Evolutionary conservation across 345 rosid species (phyloP).

Genomic region (Linum lewisii): DNA sequence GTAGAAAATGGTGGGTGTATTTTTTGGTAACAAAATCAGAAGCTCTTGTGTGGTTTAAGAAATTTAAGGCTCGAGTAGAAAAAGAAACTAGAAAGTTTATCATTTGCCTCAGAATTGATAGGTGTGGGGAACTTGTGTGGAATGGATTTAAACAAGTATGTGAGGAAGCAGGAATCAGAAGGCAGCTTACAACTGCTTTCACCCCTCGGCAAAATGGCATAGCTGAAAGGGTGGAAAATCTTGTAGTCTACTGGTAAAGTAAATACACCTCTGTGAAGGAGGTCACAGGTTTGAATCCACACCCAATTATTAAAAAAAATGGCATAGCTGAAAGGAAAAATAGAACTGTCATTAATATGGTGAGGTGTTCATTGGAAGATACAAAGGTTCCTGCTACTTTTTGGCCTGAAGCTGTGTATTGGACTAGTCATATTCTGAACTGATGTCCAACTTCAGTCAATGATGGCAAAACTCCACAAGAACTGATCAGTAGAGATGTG

Average conservation of each 20-base stretch:
- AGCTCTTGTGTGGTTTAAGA: neutral
- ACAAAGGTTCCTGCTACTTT: neutral
- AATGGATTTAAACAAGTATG: neutral
- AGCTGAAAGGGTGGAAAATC: neutral
- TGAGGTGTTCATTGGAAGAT: neutral
- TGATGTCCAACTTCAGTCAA: neutral
- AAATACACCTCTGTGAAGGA: too few relatives aligned
- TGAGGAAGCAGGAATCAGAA: neutral
- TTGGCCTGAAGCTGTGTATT: neutral
- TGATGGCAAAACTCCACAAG: neutral
- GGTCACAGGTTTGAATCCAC: too few relatives aligned
- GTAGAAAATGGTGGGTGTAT: neutral
- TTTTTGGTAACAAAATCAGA: neutral
- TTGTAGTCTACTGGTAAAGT: too few relatives aligned
- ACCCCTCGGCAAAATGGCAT: neutral
- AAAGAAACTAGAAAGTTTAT: neutral
- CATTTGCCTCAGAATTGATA: neutral
- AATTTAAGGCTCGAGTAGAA: neutral
- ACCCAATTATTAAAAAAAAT: too few relatives aligned
- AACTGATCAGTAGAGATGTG: too few relatives aligned
- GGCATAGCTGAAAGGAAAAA: neutral
- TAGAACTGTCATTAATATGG: conserved; percentile 1
- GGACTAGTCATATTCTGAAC: neutral
- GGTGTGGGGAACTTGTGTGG: neutral
- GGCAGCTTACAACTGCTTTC: neutral